phyloP scores from a whole-genome alignment of 2,329 filamentous ascomycete genomes.

The Nectriaceae sp. region DNA sequence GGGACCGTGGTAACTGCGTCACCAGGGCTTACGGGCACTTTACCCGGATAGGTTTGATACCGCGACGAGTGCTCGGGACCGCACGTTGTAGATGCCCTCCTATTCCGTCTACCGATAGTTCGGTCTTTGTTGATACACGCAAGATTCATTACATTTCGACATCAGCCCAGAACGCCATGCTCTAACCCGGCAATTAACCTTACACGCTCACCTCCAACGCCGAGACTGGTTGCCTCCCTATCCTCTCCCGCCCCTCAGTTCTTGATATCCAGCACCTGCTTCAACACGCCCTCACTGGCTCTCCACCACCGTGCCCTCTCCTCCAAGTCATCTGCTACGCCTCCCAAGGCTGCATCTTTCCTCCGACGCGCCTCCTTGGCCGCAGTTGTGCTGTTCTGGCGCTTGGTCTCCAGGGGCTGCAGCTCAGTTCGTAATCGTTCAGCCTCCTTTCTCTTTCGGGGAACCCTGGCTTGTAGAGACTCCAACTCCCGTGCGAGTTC shows the following conservation, averaged over 20 bases:
- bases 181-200: too few relatives aligned
- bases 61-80: too few relatives aligned
- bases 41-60: too few relatives aligned
- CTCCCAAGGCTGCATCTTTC: slow-evolving; percentile 66
- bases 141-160: slow-evolving; percentile 1
- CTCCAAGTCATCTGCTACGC: slow-evolving; percentile 72
- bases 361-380: slow-evolving; percentile 71
- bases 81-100: too few relatives aligned
- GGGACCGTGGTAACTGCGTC: too few relatives aligned
- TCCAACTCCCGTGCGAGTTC: slow-evolving; percentile 67
- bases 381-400: slow-evolving; percentile 63
- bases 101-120: too few relatives aligned
- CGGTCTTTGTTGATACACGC: too few relatives aligned
- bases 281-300: slow-evolving; percentile 65
- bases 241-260: too few relatives aligned
- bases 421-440: slow-evolving; percentile 70
- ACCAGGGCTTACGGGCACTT: too few relatives aligned
- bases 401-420: slow-evolving; percentile 66
- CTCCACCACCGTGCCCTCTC: slow-evolving; percentile 75
- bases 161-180: slow-evolving; percentile 17
- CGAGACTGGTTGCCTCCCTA: background rate
- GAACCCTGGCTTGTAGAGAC: slow-evolving; percentile 60
- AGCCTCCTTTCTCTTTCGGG: slow-evolving; percentile 66
- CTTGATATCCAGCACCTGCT: slow-evolving; percentile 61
- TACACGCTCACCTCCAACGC: too few relatives aligned